Conservation (phyloP, 768 basidiomycete genomes). For the Rhizopogon rudus region DNA sequence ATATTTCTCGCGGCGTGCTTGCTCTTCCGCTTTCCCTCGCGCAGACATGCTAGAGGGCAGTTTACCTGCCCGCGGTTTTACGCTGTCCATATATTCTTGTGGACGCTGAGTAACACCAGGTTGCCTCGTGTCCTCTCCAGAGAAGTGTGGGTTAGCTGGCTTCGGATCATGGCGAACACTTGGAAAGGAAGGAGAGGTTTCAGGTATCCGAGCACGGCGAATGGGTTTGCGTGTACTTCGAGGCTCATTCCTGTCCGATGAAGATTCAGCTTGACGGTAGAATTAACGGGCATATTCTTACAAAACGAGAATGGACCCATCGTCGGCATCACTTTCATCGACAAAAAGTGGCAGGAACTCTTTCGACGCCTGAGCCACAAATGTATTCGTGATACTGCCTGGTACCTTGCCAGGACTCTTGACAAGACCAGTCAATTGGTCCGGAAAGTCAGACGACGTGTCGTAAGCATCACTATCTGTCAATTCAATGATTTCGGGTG, state of each 20-base stretch:
- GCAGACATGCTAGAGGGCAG: conserved; percentile 26
- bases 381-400: conserved; percentile 5
- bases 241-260: conserved; percentile 39
- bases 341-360: conserved; percentile 18
- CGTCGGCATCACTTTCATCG: conserved; percentile 30
- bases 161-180: neutral
- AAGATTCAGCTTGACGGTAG: conserved; percentile 4
- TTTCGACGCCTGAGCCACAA: neutral
- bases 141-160: conserved; percentile 3
- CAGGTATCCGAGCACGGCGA: conserved; percentile 11
- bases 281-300: conserved; percentile 15
- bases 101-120: conserved; percentile 1
- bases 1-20: conserved; percentile 42
- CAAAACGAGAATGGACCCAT: conserved; percentile 35
- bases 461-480: conserved; percentile 23
- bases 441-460: conserved; percentile 15
- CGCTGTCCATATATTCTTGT: conserved; percentile 8
- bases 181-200: neutral
- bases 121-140: neutral
- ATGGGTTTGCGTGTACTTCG: conserved; percentile 43
- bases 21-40: conserved; percentile 41
- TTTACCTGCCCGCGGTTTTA: conserved; percentile 6
- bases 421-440: conserved; percentile 19
- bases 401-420: conserved; percentile 7
- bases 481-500: conserved; percentile 23